Evolutionary conservation across 2,329 filamentous ascomycete species (phyloP).

Genomic region (Penicillium sp.): DNA sequence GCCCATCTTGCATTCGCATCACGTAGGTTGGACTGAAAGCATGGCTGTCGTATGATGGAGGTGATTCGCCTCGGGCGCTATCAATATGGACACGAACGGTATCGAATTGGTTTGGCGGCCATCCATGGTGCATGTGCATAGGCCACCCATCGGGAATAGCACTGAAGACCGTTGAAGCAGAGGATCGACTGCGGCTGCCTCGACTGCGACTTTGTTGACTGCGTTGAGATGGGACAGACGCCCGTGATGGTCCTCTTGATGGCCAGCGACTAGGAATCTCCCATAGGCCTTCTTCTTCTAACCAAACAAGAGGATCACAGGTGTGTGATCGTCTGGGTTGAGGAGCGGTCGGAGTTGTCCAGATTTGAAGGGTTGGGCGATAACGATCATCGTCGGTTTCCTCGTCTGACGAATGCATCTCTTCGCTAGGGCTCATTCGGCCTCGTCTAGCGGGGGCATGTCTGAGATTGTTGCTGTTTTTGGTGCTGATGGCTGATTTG

Average conservation of each 20-base stretch:
- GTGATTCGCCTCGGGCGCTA: conserved; percentile 10
- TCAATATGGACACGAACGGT: not conserved
- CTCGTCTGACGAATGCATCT: not conserved
- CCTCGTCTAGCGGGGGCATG: not conserved
- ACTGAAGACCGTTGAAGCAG: not conserved
- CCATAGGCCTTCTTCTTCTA: conserved; percentile 33
- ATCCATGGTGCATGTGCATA: not conserved
- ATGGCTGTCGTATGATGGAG: conserved; percentile 32
- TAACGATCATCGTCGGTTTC: not conserved
- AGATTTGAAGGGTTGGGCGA: not conserved
- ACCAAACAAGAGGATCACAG: conserved; percentile 28
- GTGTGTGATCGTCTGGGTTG: conserved; percentile 5
- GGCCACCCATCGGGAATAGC: conserved; percentile 1
- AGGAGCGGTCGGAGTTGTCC: not conserved
- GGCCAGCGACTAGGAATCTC: conserved; percentile 11
- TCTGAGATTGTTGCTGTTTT: not conserved
- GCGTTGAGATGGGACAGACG: not conserved
- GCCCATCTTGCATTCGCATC: conserved; percentile 7
- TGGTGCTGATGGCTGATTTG: no score
- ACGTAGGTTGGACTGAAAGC: conserved; percentile 12
- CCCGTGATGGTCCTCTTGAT: not conserved
- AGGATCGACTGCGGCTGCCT: not conserved
- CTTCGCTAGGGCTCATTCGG: not conserved
- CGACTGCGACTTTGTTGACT: not conserved
- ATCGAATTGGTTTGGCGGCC: not conserved